These are phyloP conservation scores for Colletotrichum zoysiae DNA, from an alignment of 2,329 filamentous ascomycete species.

Conservation along the genomic window DNA sequence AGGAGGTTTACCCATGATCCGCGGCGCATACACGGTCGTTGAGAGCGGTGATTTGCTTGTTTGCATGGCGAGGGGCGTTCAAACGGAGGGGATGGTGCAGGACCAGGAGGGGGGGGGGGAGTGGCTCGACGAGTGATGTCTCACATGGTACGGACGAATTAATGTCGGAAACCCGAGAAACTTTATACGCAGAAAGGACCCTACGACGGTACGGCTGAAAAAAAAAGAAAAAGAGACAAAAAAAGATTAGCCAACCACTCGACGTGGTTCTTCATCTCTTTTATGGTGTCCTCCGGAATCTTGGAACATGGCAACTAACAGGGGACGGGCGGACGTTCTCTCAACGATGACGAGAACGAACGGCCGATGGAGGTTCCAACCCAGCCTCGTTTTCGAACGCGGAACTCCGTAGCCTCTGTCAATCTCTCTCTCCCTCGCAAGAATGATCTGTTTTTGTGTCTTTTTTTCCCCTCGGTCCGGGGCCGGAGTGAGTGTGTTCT, in stretches of 20 bases:
- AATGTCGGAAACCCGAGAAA: not conserved
- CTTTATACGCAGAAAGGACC: not conserved
- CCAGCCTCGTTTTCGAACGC: too few relatives aligned
- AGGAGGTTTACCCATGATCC: not conserved
- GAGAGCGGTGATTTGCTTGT: slow-evolving; percentile 19
- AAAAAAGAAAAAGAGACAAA: too few relatives aligned
- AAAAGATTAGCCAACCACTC: not conserved
- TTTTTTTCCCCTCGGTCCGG: not conserved
- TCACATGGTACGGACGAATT: slow-evolving; percentile 10
- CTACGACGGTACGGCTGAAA: not conserved
- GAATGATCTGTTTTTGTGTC: not conserved
- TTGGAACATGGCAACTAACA: not conserved
- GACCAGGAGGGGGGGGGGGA: not conserved
- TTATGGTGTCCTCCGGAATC: not conserved
- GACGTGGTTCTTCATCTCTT: not conserved
- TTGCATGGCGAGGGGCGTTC: slow-evolving; percentile 40
- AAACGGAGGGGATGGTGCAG: not conserved
- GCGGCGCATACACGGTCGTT: not conserved
- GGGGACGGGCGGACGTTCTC: not conserved
- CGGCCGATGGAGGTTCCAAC: too few relatives aligned
- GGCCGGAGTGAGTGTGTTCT: slow-evolving; percentile 24
- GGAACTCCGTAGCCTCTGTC: not conserved
- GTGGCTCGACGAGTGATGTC: slow-evolving; percentile 7
- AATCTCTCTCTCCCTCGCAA: not conserved
- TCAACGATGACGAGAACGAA: not conserved